These are phyloP conservation scores for Fistulinella prunicolor DNA, from an alignment of 768 basidiomycete species.

Conservation along the genomic window DNA sequence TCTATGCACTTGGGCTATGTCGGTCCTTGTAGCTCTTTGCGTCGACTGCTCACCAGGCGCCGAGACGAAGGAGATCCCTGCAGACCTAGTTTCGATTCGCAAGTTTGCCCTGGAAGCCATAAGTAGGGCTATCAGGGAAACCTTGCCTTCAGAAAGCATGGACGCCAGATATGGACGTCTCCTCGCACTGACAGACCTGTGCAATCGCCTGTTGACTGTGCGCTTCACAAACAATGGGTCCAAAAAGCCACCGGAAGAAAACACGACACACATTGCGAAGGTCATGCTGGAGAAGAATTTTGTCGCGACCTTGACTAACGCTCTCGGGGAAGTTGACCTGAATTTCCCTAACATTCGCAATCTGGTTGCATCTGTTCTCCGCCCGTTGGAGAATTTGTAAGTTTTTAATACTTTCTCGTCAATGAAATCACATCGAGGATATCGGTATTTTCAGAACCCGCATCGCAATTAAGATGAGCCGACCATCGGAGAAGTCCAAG, in stretches of 20 bases:
- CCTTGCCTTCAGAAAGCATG: conserved; percentile 51
- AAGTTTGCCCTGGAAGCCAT: conserved; percentile 90
- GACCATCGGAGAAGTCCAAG: conserved; percentile 64
- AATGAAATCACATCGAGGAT: conserved; percentile 3
- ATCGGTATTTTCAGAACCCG: conserved; percentile 62
- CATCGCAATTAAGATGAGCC: conserved; percentile 97
- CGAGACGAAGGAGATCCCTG: conserved; percentile 72
- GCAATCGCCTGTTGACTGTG: conserved; percentile 81
- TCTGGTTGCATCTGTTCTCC: conserved; percentile 82
- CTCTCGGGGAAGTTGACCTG: conserved; percentile 89
- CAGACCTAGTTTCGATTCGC: conserved; percentile 84
- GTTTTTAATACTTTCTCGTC: conserved; percentile 26
- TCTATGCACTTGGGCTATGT: conserved; percentile 84
- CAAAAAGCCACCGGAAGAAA: conserved; percentile 59
- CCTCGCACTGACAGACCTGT: conserved; percentile 82
- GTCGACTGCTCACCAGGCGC: conserved; percentile 69
- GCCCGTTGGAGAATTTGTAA: conserved; percentile 87
- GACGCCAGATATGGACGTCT: conserved; percentile 86
- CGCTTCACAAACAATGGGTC: conserved; percentile 56
- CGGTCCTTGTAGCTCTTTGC: conserved; percentile 89
- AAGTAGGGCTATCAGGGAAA: conserved; percentile 83
- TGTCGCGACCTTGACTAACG: conserved; percentile 82
- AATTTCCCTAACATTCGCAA: conserved; percentile 91
- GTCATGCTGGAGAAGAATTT: conserved; percentile 99
- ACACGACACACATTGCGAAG: conserved; percentile 91